Evolutionary conservation across 2,329 filamentous ascomycete genomes (phyloP), one percentile per base, ranked within the genome.

Genomic region (Pyricularia grisea): DNA sequence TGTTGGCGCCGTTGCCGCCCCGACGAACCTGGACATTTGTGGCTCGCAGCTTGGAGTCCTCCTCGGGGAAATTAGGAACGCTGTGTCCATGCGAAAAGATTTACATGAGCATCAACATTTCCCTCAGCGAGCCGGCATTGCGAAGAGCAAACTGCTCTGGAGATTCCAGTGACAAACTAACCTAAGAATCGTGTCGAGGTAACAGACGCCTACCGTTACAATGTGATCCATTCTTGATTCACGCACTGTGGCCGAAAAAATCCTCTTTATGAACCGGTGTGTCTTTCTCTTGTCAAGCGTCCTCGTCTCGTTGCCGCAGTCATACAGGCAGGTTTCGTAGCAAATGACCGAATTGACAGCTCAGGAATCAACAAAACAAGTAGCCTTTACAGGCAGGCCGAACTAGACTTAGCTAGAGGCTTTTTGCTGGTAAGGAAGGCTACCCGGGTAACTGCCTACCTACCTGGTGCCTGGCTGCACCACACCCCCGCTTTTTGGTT

Each of bases 31-130:
- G 78, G 68, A 90, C 76, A 28, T 75, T 81, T 2, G 85, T 85
- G 23, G 91, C 90, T 36, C 90, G 88, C 60, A 92, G 81, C 77
- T 93, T 93, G 66, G 87, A 84, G 79, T 94, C 91, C 79, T 93
- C 90, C 7, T 78, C 77, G 1, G 90, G 90, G 75, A 87, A 92
- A 74, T 87, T 79, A 3, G 89, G 86, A 42, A 92, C 84, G 71
- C 88, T 91, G 72, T 71, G 69, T 67, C 67, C 23, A 68, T 55
- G 42, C 20, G 4, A n/a, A n/a, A 55, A n/a, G 42, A 9, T 55
- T 7, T n/a, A 20, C 42, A 55, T 55, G 42, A 55, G 42, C 42
- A n/a, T 55, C 42, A 55, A 55, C 11, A n/a, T 9, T 7, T n/a
- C 20, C 17, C 20, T 55, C 42, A 10, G 42, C 42, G 2, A 4